Conservation (phyloP, 1,139 yeast genomes). For the Debaryomyces robertsiae region DNA sequence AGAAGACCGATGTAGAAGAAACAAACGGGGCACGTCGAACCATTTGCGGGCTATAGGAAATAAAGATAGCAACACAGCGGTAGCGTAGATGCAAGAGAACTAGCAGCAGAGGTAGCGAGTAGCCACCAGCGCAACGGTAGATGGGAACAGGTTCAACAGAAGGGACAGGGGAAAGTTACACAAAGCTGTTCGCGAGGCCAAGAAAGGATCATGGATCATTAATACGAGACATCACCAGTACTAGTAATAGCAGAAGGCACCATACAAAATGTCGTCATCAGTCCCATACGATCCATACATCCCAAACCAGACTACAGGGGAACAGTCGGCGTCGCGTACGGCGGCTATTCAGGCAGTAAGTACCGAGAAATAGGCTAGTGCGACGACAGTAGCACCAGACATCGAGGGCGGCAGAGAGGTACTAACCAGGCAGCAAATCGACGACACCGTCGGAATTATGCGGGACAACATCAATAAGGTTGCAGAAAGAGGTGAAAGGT, state of each 20-base stretch:
- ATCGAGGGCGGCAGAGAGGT: too few species aligned
- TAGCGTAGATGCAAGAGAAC: too few species aligned
- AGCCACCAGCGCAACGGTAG: too few species aligned
- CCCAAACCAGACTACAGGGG: conserved; percentile 61
- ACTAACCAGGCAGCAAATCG: conserved; percentile 65
- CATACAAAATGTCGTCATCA: conserved; percentile 65
- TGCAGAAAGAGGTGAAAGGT: conserved; percentile 91
- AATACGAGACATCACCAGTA: not conserved
- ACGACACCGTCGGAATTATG: conserved; percentile 97
- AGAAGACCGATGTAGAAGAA: too few species aligned
- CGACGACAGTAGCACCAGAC: not conserved
- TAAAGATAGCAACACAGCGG: too few species aligned
- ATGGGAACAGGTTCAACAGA: too few species aligned
- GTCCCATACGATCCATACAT: conserved; percentile 91
- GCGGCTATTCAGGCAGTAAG: conserved; percentile 85
- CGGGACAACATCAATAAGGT: conserved; percentile 95
- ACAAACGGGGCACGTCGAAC: too few species aligned
- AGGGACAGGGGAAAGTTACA: not conserved
- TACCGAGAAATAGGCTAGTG: conserved; percentile 17
- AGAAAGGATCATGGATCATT: conserved; percentile 6
- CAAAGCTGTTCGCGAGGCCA: conserved; percentile 3
- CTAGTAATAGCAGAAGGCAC: conserved; percentile 4
- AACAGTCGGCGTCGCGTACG: conserved; percentile 63
- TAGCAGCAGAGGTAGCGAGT: too few species aligned
- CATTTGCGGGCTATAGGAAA: too few species aligned